Percentiles rank a stretch among this genome's conserved stretches.
Evolutionary conservation across 345 rosid genomes (phyloP).

Genomic region (Eucalyptus curtisii): DNA sequence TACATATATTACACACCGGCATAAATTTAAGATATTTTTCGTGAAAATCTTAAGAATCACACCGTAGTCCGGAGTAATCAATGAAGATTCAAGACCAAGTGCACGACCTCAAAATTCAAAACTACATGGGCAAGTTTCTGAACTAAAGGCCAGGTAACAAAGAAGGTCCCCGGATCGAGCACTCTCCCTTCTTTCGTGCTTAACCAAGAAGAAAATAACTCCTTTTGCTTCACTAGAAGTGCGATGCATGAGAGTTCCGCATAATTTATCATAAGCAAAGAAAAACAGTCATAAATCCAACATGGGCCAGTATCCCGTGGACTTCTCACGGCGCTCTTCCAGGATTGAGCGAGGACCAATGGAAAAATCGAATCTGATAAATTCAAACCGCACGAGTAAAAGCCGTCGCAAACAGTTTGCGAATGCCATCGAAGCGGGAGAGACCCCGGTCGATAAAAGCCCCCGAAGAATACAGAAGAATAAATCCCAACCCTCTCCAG

Average conservation of each 20-base stretch:
- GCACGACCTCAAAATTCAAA: not conserved
- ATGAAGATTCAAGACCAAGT: not conserved
- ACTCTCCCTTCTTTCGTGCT: not conserved
- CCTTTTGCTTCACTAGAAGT: not conserved
- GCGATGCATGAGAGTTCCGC: not conserved
- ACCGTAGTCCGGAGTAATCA: not conserved
- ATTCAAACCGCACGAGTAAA: not conserved
- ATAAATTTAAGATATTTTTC: no score
- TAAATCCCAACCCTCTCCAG: constrained; percentile 44
- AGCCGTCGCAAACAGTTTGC: not conserved
- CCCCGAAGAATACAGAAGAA: no score
- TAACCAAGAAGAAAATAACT: not conserved
- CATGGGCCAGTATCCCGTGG: not conserved
- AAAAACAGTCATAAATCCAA: not conserved
- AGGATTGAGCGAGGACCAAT: not conserved
- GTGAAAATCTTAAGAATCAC: not conserved
- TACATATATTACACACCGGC: not conserved
- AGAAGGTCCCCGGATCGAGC: not conserved
- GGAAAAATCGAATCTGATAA: not conserved
- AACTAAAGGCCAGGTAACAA: not conserved
- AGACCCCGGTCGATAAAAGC: not conserved
- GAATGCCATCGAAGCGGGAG: not conserved
- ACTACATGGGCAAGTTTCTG: not conserved
- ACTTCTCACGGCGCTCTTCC: not conserved
- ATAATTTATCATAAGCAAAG: not conserved